Evolutionary conservation across 2,329 filamentous ascomycete genomes (phyloP).

Genomic region (Mariannaea sp.): DNA sequence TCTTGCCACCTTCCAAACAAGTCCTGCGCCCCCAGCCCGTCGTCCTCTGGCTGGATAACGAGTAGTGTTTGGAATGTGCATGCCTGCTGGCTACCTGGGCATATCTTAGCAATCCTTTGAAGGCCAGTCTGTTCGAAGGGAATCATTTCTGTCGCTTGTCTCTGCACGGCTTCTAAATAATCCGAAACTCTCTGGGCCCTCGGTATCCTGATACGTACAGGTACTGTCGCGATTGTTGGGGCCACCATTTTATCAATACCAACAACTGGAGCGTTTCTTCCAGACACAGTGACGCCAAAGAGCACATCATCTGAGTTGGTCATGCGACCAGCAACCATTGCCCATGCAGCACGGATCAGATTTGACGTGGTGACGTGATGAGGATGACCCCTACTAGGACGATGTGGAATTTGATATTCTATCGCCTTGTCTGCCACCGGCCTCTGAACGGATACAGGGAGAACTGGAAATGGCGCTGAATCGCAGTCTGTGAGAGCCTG

Average conservation of each 20-base stretch:
- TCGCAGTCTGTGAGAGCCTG: background rate
- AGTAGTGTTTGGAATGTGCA: slow-evolving; percentile 2
- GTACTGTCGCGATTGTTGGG: background rate
- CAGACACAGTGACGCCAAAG: background rate
- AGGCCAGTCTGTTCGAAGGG: background rate
- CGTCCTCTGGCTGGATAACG: background rate
- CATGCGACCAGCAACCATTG: background rate
- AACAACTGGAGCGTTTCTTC: background rate
- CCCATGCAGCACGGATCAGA: slow-evolving; percentile 32
- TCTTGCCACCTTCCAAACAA: slow-evolving; percentile 12
- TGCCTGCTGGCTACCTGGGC: background rate
- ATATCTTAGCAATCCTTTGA: background rate
- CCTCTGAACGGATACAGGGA: slow-evolving; percentile 1
- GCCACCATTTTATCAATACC: background rate
- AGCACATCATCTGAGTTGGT: background rate
- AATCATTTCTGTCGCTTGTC: background rate
- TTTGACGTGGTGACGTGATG: slow-evolving; percentile 17
- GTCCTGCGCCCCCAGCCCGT: background rate
- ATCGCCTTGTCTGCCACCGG: background rate
- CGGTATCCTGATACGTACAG: background rate
- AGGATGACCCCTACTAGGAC: background rate
- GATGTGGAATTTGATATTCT: slow-evolving; percentile 1
- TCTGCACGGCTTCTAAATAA: background rate
- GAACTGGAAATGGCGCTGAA: slow-evolving; percentile 8
- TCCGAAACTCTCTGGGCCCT: background rate